Evolutionary conservation across 768 basidiomycete genomes (phyloP).

Genomic region (Pilatotrama ljubarskyi): DNA sequence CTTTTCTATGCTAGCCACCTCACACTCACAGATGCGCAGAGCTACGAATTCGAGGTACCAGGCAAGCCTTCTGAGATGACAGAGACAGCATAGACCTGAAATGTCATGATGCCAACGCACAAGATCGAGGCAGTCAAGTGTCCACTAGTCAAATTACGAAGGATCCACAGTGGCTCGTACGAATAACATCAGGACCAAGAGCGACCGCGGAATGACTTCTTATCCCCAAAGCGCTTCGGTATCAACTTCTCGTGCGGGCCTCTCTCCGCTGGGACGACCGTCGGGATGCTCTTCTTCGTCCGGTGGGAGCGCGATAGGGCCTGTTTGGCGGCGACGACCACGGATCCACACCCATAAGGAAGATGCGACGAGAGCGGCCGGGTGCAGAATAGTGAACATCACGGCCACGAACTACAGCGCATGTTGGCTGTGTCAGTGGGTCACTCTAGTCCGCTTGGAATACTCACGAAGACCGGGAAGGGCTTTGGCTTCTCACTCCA

Average conservation of each 20-base stretch:
- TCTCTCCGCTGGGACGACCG: neutral
- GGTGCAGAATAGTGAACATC: constrained; percentile 66
- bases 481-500: constrained; percentile 66
- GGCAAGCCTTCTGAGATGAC: neutral
- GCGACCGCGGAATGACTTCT: neutral
- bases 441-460: neutral
- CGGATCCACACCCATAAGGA: constrained; percentile 39
- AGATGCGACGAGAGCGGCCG: constrained; percentile 53
- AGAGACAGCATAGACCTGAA: neutral
- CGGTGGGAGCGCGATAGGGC: constrained; percentile 44
- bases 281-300: constrained; percentile 33
- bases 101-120: neutral
- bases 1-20: too few species aligned
- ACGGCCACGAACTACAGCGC: constrained; percentile 54
- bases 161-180: too few species aligned
- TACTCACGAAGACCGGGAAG: constrained; percentile 60
- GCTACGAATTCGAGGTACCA: neutral
- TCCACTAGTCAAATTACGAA: too few species aligned
- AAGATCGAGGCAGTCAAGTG: too few species aligned
- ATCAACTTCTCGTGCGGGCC: constrained; percentile 23
- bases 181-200: too few species aligned
- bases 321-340: constrained; percentile 30
- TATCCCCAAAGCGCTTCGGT: constrained; percentile 24
- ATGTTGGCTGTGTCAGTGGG: neutral
- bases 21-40: neutral